Evolutionary conservation across 371 early-diverging fungal species (phyloP), one percentile per base, ranked within the genome.

Genomic region (Rhizopus stolonifer): DNA sequence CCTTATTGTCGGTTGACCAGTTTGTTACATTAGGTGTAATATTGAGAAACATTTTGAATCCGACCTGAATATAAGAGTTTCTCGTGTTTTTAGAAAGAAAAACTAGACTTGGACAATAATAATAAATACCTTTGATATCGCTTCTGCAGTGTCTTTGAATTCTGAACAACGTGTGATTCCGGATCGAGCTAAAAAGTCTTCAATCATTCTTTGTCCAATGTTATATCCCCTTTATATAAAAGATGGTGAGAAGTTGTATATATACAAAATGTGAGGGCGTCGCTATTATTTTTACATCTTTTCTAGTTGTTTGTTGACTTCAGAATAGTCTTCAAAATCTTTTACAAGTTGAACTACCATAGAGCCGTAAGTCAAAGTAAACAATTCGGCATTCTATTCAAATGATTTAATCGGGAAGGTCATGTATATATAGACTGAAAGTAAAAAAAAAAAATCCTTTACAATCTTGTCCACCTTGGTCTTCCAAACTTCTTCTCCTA

Each of bases 401-500:
- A n/a, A 36, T 14, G 14, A 36, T 7, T 36, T 36, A 11, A 36
- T 11, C 8, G 4, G 5, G n/a, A 19, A 21, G 36, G 14, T 8
- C 44, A 29, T 29, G 7, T 10, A 29, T 29, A 10, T 10, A 29
- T 7, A 29, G 10, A 19, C 11, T 29, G 14, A 43, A 39, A 21
- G 9, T 22, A 25, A 4, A 33, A 38, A 11, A 21, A 19, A 32
- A 23, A 7, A 24, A 2, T 22, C 8, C 70, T 86, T 72, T 79
- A 92, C 94, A 72, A 96, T 90, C 74, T 94, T 95, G 57, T 98
- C 96, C 18, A 93, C 88, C 60, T 84, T 89, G 61, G 83, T 87
- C 71, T 93, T 94, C 95, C 96, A 98, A 13, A 95, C 82, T 51
- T 98, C 97, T 46, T 98, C 96, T 36, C 95, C 96, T 15, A 90